phyloP scores from a whole-genome alignment of 768 basidiomycete species.

The Piloderma croceum region DNA sequence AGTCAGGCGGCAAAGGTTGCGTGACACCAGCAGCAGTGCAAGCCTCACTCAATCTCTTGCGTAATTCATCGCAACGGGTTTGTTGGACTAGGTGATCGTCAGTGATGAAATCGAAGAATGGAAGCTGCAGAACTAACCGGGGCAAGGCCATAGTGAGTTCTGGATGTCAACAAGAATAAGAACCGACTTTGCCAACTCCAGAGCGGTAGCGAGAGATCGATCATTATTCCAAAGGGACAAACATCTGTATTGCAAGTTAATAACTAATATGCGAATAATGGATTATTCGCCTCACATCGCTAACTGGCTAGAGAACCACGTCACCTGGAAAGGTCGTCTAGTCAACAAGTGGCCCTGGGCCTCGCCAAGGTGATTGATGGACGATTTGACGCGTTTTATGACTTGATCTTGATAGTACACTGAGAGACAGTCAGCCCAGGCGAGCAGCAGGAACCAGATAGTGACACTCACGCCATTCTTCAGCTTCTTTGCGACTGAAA shows the following conservation, averaged over 20 bases:
- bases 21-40: slow-evolving; percentile 39
- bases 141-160: slow-evolving; percentile 65
- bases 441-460: background rate
- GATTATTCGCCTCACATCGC: slow-evolving; percentile 46
- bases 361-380: slow-evolving; percentile 48
- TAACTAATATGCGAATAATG: background rate
- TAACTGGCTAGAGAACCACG: slow-evolving; percentile 68
- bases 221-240: slow-evolving; percentile 64
- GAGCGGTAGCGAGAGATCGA: slow-evolving; percentile 46
- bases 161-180: slow-evolving; percentile 59
- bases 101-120: background rate
- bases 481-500: slow-evolving; percentile 65
- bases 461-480: slow-evolving; percentile 68
- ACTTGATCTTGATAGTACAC: slow-evolving; percentile 67
- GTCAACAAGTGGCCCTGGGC: slow-evolving; percentile 51
- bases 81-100: slow-evolving; percentile 34
- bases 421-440: slow-evolving; percentile 20
- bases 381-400: slow-evolving; percentile 51
- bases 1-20: slow-evolving; percentile 35
- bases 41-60: slow-evolving; percentile 44
- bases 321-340: slow-evolving; percentile 62
- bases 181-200: slow-evolving; percentile 63
- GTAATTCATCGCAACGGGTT: slow-evolving; percentile 42
- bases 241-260: slow-evolving; percentile 37
- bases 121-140: slow-evolving; percentile 27